Evolutionary conservation across 192 early-diverging fungal genomes (phyloP).

Genomic region (Kickxella alabastrina): DNA sequence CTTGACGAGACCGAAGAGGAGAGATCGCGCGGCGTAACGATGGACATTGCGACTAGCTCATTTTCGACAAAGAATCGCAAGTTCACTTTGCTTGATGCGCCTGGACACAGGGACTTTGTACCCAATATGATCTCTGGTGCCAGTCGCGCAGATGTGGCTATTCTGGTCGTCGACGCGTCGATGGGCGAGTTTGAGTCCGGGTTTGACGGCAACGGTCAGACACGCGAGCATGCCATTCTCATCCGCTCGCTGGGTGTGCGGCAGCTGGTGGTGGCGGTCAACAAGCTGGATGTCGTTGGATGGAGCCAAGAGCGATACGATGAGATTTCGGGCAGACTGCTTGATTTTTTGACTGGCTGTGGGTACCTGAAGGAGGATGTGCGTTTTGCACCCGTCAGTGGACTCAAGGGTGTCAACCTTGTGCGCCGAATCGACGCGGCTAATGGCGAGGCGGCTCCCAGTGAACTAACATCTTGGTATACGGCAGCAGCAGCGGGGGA

Average conservation of each 20-base stretch:
- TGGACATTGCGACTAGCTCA: slow-evolving; percentile 87
- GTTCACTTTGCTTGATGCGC: slow-evolving; percentile 92
- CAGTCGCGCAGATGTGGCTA: slow-evolving; percentile 84
- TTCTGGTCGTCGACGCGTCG: slow-evolving; percentile 87
- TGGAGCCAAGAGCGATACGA: slow-evolving; percentile 81
- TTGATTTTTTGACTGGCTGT: slow-evolving; percentile 67
- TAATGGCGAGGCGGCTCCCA: not conserved
- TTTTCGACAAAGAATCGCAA: slow-evolving; percentile 76
- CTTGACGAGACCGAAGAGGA: slow-evolving; percentile 96
- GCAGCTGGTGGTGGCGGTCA: slow-evolving; percentile 90
- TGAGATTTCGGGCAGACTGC: slow-evolving; percentile 68
- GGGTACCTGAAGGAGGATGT: slow-evolving; percentile 76
- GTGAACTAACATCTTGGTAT: slow-evolving; percentile 65
- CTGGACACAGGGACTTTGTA: slow-evolving; percentile 97
- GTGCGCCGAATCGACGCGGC: slow-evolving; percentile 67
- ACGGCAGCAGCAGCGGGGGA: not conserved
- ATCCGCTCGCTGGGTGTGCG: slow-evolving; percentile 88
- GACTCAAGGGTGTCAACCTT: slow-evolving; percentile 88
- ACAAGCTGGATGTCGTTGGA: slow-evolving; percentile 88
- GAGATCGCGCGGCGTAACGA: slow-evolving; percentile 83
- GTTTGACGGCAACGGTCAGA: slow-evolving; percentile 91
- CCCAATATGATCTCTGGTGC: slow-evolving; percentile 99
- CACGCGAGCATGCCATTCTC: slow-evolving; percentile 91
- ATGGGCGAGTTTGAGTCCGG: slow-evolving; percentile 93
- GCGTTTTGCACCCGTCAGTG: slow-evolving; percentile 86